Base-by-base conservation (phyloP, 192 early-diverging fungal species). In the Coemansia asiatica region DNA sequence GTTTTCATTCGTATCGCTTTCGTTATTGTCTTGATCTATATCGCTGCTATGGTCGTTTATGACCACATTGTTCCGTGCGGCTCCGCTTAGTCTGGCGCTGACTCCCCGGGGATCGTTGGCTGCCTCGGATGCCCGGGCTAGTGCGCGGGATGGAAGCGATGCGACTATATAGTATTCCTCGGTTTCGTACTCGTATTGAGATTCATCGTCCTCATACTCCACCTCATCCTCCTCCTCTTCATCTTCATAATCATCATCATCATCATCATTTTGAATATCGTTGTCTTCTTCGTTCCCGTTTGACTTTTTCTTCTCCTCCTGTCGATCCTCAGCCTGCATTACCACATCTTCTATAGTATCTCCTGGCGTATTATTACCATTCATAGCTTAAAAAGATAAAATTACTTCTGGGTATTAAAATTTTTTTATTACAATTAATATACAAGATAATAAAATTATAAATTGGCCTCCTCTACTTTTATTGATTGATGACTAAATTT, bases 141-240 rank as follows among this genome's bases (percentile, higher is more conserved):
- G 28, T 2, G 67, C 47, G 28, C 31, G 50, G 2, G 46, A 35
- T 16, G 77, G 77, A 28, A 80, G 29, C 2, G 62, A 47, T 1
- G 77, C 77, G 16, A 80, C 63, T 0, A 80, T 50, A 28, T 74
- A 80, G 50, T 46, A 65, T 44, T 74, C 71, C 33, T 74, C 69
- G 2, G 68, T 65, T 4, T 62, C 61, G 33, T 79, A 79, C 44
- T 80, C 77, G 53, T 67, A 65, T 16, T 67, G 67, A 26, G 44
- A 13, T 16, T 44, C 40, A 16, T 13, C 13, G 40, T 44, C 40
- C 3, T 44, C 16, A 12, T 36, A 10, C 13, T 36, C 35, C 13
- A 36, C 13, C 16, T 44, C 40, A 10, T 1, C 40, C 3, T 44
- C 40, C 13, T 23, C 4, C 8, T 13, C 18, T 26, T 35, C 25